Conservation (phyloP, 2,329 filamentous ascomycete genomes). For the Aspergillus texensis region DNA sequence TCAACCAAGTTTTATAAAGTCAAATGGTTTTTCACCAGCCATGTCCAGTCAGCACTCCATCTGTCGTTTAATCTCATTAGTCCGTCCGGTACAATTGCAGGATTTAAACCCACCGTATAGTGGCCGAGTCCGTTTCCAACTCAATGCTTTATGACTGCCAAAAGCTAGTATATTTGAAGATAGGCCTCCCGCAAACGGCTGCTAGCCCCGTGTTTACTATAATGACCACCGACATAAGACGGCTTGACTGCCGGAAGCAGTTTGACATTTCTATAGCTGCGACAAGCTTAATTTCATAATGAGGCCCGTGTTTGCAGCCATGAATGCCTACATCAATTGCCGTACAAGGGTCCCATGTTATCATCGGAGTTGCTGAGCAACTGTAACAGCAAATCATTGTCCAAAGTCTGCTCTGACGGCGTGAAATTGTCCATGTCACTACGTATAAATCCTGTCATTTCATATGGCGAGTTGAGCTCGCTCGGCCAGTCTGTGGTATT, state of each 20-base stretch:
- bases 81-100: not conserved
- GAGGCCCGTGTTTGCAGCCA: not conserved
- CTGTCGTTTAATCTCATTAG: not conserved
- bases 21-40: not conserved
- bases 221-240: not conserved
- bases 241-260: not conserved
- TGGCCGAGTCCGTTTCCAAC: not conserved
- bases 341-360: not conserved
- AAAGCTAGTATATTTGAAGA: not conserved
- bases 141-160: not conserved
- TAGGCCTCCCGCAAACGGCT: not conserved
- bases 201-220: not conserved
- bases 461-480: not conserved
- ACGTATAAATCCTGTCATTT: not conserved
- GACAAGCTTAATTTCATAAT: not conserved
- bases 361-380: not conserved
- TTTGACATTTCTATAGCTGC: not conserved
- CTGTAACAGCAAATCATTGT: not conserved
- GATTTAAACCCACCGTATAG: not conserved
- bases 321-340: not conserved
- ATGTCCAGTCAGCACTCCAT: not conserved
- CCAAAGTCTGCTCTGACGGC: not conserved
- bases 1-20: not conserved
- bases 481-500: not conserved
- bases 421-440: not conserved